Base-by-base conservation (phyloP, 164 flowering plant species). In the Liriodendron chinense region DNA sequence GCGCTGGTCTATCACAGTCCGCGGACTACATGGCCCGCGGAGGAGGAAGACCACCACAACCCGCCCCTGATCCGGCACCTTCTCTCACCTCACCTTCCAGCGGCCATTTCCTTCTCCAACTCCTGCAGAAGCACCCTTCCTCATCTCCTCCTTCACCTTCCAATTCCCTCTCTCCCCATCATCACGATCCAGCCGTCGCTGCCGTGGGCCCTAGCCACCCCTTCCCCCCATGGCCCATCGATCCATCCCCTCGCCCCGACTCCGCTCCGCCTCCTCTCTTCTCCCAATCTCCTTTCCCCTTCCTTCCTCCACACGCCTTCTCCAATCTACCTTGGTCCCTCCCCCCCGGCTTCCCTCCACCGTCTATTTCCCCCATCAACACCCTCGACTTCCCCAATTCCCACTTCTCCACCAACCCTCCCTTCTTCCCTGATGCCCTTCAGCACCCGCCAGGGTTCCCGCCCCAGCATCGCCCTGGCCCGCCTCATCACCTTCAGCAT, bases 151-250 rank as follows among this genome's bases (percentile, higher is more conserved):
- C 71, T 21, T 70, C 28, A 9, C 47, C 75, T 47, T 28, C 61
- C 28, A 47, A 21, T 65, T 22, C 57, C 47, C 64, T 18, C 61
- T 43, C 75, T 57, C 25, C 43, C 48, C 72, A 78, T 9, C 57
- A 80, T 12, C 70, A 82, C 7, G 97, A 93, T 82, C 96, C 98
- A 1, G 97, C 96, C 68, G 91, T 92, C 65, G 97, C 95, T 1
- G 93, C 94, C 7, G 84, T 92, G 22, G 97, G 97, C 1, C 93
- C 89, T 53, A 72, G 87, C 63, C 7, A 85, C 43, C 79, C 86
- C 21, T 70, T 75, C 75, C 78, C 81, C 49, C 79, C 83, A 7
- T 74, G 68, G 73, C 80, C 80, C 72, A 78, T 73, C 74, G 82
- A 76, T 69, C 77, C 63, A 23, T 73, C 81, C 80, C 76, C 3